Conservation (phyloP, 768 basidiomycete genomes). For the Collybia nuda region DNA sequence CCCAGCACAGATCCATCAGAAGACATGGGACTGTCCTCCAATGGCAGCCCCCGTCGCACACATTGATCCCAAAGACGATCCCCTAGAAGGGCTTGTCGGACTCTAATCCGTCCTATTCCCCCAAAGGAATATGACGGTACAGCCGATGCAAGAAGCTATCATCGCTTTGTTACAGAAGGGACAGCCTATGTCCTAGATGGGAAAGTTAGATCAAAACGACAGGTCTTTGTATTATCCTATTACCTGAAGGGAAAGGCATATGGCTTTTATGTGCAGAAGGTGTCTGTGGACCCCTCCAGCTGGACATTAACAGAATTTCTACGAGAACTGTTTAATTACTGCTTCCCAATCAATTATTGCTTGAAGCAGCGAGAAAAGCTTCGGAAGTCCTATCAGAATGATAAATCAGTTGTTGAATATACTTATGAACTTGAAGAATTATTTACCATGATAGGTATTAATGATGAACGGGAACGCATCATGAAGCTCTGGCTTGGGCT, state of each 20-base stretch:
- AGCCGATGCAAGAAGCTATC: background rate
- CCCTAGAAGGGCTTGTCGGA: background rate
- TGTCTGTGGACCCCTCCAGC: slow-evolving; percentile 13
- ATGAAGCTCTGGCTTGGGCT: slow-evolving; percentile 33
- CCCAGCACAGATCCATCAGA: background rate
- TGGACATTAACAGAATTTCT: slow-evolving; percentile 31
- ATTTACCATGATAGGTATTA: slow-evolving; percentile 28
- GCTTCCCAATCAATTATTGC: slow-evolving; percentile 31
- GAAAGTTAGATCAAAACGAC: background rate
- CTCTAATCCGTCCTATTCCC: background rate
- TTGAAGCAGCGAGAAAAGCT: slow-evolving; percentile 25
- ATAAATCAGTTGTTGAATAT: slow-evolving; percentile 27
- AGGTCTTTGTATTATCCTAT: background rate
- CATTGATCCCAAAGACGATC: background rate
- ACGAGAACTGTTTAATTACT: slow-evolving; percentile 31
- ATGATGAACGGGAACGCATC: slow-evolving; percentile 23
- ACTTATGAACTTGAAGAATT: slow-evolving; percentile 31
- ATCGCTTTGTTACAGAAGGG: slow-evolving; percentile 2
- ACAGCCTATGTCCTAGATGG: background rate
- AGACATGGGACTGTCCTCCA: background rate
- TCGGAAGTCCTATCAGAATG: slow-evolving; percentile 15
- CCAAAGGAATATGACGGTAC: slow-evolving; percentile 2
- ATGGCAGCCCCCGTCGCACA: background rate
- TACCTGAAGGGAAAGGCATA: slow-evolving; percentile 10
- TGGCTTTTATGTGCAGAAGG: slow-evolving; percentile 9